Evolutionary conservation across 2,329 filamentous ascomycete genomes (phyloP).

Genomic region (Magnaporthiopsis rhizophila): DNA sequence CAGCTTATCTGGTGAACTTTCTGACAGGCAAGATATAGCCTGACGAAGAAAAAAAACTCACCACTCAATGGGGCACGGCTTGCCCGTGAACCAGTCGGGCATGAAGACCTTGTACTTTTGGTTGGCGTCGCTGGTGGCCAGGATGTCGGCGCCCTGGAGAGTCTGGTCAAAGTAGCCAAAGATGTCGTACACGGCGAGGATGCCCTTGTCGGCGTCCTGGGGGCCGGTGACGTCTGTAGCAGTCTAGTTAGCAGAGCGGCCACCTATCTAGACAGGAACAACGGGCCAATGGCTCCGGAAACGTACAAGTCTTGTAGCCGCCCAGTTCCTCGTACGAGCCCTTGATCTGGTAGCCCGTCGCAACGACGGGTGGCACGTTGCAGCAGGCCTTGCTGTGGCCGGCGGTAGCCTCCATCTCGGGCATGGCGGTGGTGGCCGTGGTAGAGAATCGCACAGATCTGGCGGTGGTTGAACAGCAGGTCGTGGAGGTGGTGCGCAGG

Average conservation of each 20-base stretch:
- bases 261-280: too few relatives aligned
- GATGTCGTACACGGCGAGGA: conserved; percentile 58
- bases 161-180: conserved; percentile 66
- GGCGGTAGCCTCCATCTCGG: conserved; percentile 5
- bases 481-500: too few relatives aligned
- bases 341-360: conserved; percentile 33
- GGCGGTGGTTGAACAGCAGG: background rate
- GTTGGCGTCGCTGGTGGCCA: conserved; percentile 45
- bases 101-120: conserved; percentile 80
- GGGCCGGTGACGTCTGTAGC: conserved; percentile 38
- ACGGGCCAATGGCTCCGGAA: background rate
- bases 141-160: conserved; percentile 61
- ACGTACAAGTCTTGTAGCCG: conserved; percentile 37
- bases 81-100: conserved; percentile 82
- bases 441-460: background rate
- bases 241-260: background rate
- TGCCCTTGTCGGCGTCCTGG: conserved; percentile 42
- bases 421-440: conserved; percentile 3
- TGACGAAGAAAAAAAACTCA: conserved; percentile 13
- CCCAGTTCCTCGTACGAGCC: conserved; percentile 37
- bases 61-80: conserved; percentile 50
- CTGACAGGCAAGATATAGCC: background rate
- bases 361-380: conserved; percentile 38
- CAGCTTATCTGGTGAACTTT: background rate
- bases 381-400: conserved; percentile 26